Conservation (phyloP, 345 rosid species). For the Ceriops decandra region DNA sequence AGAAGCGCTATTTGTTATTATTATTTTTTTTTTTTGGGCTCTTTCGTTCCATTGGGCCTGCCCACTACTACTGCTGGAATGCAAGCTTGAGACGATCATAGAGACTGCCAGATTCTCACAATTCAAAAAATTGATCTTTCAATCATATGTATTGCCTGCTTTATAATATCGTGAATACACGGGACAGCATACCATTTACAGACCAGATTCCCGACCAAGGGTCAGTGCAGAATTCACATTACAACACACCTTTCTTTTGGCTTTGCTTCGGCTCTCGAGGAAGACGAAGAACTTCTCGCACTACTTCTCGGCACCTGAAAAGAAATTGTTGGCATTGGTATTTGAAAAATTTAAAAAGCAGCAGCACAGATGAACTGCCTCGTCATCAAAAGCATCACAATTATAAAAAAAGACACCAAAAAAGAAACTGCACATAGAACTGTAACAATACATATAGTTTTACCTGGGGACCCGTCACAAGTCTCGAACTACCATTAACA, state of each 20-base stretch:
- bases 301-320: conserved; percentile 58
- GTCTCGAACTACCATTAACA: conserved; percentile 44
- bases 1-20: too few relatives aligned
- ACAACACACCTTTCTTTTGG: conserved; percentile 67
- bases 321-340: background rate
- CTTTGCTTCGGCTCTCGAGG: conserved; percentile 59
- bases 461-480: conserved; percentile 89
- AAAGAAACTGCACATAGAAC: conserved; percentile 5
- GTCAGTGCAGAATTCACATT: conserved; percentile 42
- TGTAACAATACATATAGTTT: conserved; percentile 3
- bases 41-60: too few relatives aligned
- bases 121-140: conserved; percentile 15
- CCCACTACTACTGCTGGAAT: too few relatives aligned
- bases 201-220: conserved; percentile 10
- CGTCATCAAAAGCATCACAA: background rate
- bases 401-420: background rate
- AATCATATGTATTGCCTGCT: conserved; percentile 8
- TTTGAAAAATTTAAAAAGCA: too few relatives aligned
- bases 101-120: conserved; percentile 16
- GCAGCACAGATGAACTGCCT: background rate
- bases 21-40: too few relatives aligned
- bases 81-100: background rate
- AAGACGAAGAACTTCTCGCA: conserved; percentile 44
- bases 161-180: conserved; percentile 10
- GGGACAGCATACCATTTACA: conserved; percentile 40